Base-by-base conservation (phyloP, 257 asterid genomes). In the Przewalskia tangutica region DNA sequence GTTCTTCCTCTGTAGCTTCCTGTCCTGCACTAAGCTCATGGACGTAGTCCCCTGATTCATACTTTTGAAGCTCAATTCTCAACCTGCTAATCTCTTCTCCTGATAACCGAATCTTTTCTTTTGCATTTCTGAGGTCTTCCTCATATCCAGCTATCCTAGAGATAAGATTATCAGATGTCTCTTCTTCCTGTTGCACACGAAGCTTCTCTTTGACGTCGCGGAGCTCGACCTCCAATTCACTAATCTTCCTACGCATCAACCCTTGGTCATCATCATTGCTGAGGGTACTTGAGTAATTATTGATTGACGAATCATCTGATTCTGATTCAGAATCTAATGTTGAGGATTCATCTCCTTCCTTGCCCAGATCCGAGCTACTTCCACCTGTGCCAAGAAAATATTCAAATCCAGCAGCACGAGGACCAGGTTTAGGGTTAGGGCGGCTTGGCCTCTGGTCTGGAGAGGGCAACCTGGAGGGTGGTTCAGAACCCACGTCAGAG, bases 321-420 rank as follows among this genome's bases (percentile, higher is more conserved):
- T 96, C 98, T 5, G 97, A 89, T 44, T 94, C 98, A 44, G 97
- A 93, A 67, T 92, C 98, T 64, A 90, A 84, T 10, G 92, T 89
- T 3, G 97, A 93, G 0, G 97, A 83, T 23, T 92, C 97, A 13
- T 94, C 97, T 46, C 95, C 98, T 85, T 91, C 97, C 87, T 92
- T 87, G 14, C 85, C 87, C 14, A 88, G 82, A 67, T 95, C 98
- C 2, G 90, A 86, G 85, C 89, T 87, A 78, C 90, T 93, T 36
- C 88, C 90, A 2, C 86, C 86, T 27, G 88, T 64, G 32, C 95
- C 91, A 0, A 93, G 97, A 62, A 94, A 96, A 84, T 87, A 79
- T 11, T 93, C 97, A 51, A 96, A 96, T 2, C 98, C 99, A 6
- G 99, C 95, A 8, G 98, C 93, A 34, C 98, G 95, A 53, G 90